Conservation (phyloP, 345 rosid genomes). For the Bruguiera gymnorhiza region DNA sequence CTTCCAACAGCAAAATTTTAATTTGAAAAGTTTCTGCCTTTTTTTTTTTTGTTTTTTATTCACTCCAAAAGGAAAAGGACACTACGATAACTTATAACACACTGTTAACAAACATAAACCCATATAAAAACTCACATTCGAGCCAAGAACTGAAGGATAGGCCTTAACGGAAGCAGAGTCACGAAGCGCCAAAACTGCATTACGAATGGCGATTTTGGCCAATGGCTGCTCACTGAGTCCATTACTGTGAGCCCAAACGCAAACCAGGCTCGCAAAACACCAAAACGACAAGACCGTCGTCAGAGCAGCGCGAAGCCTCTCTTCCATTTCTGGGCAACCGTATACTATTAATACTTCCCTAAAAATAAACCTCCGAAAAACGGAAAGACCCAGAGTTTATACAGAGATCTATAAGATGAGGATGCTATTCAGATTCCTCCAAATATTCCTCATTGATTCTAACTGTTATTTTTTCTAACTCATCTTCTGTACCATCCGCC, state of each 20-base stretch:
- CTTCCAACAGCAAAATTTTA: too few relatives aligned
- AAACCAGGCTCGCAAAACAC: constrained; percentile 9
- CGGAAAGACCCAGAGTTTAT: too few relatives aligned
- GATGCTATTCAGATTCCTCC: too few relatives aligned
- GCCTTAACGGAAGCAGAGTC: constrained; percentile 44
- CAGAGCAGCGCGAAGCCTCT: too few relatives aligned
- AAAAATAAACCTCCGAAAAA: too few relatives aligned
- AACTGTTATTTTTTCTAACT: too few relatives aligned
- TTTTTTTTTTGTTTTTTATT: neutral
- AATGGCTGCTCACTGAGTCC: constrained; percentile 60
- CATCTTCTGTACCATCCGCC: too few relatives aligned
- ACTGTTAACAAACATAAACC: neutral
- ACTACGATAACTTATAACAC: neutral
- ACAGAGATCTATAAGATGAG: too few relatives aligned
- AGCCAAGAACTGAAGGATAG: constrained; percentile 53
- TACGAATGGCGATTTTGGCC: constrained; percentile 53
- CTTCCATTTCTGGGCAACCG: too few relatives aligned
- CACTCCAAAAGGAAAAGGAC: neutral
- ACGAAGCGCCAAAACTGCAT: constrained; percentile 38
- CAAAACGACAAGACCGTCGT: neutral
- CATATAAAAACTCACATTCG: constrained; percentile 28
- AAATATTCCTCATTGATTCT: too few relatives aligned
- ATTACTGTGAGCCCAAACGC: constrained; percentile 24
- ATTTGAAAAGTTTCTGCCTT: too few relatives aligned
- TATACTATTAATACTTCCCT: too few relatives aligned